Conservation (phyloP, 305 asterid species). For the Plantago coronopus region DNA sequence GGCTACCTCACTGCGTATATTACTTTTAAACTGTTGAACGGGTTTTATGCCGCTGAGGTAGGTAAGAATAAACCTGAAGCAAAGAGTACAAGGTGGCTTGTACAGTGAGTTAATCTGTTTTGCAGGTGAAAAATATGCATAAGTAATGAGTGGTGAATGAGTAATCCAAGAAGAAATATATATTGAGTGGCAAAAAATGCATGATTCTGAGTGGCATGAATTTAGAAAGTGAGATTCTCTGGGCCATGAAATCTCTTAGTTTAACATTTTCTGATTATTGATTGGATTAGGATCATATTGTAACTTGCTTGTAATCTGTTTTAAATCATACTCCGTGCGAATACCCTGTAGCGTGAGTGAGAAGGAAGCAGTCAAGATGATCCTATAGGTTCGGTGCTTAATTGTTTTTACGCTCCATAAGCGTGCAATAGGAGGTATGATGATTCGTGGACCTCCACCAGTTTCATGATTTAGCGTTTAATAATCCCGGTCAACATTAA, state of each 20-base stretch:
- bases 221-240: slow-evolving; percentile 29
- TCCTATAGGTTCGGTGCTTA: not conserved
- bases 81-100: too few species aligned
- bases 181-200: slow-evolving; percentile 3
- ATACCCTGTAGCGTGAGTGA: slow-evolving; percentile 8
- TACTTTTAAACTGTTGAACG: too few species aligned
- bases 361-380: not conserved
- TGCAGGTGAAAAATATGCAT: slow-evolving; percentile 6
- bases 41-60: too few species aligned
- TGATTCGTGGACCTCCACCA: slow-evolving; percentile 29
- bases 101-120: not conserved
- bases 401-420: slow-evolving; percentile 19
- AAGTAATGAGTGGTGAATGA: not conserved
- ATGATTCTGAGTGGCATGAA: slow-evolving; percentile 16
- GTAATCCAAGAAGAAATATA: not conserved
- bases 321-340: not conserved
- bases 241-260: slow-evolving; percentile 30
- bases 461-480: slow-evolving; percentile 14
- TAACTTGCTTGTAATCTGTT: not conserved
- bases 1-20: too few species aligned
- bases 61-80: too few species aligned
- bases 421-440: slow-evolving; percentile 35
- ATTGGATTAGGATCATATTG: slow-evolving; percentile 5
- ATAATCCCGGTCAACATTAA: slow-evolving; percentile 19
- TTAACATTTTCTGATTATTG: slow-evolving; percentile 24